Evolutionary conservation across 2,329 filamentous ascomycete species (phyloP), one percentile per base, ranked within the genome.

Genomic region (Biscogniauxia mediterranea): DNA sequence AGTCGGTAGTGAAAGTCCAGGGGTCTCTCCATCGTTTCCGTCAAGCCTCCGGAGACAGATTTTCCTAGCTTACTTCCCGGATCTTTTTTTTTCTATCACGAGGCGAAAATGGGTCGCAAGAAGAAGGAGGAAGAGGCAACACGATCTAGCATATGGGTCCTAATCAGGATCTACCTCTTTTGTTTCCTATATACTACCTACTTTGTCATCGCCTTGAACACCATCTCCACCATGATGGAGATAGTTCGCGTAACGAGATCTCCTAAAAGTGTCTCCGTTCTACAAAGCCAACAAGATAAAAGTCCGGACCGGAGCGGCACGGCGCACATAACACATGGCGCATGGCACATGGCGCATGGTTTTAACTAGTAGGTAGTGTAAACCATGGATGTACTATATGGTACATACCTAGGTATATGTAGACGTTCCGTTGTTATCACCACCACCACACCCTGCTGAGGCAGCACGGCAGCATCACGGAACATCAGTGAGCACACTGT

Each of bases 201-300:
- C 9, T 13, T 23, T 17, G 50, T n/a, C 46, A 20, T 28, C 53
- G 5, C 20, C 28, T 46, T 15, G 15, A n/a, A 59, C 52, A 13
- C n/a, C 49, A 61, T 58, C 61, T 62, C 66, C 68, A 69, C 68
- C 62, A 60, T 65, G 38, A 65, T 67, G 66, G 62, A 67, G 62
- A 65, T 62, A 23, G 5, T 54, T 58, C 62, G 56, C 57, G 59
- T 63, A 63, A 63, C 60, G 59, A 54, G 54, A 65, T 64, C 61
- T 58, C 52, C 28, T 62, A 55, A 59, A 55, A 59, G 56, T 64
- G 56, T 57, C 63, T 64, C 61, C 28, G 28, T 57, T 42, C 26
- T 54, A 21, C 15, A 46, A 32, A 25, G 21, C n/a, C 32, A 49
- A 49, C 6, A 56, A 32, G 38, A 46, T 46, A 46, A 56, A 56